phyloP scores from a whole-genome alignment of 2,329 filamentous ascomycete genomes.

The Thelonectria rubi region DNA sequence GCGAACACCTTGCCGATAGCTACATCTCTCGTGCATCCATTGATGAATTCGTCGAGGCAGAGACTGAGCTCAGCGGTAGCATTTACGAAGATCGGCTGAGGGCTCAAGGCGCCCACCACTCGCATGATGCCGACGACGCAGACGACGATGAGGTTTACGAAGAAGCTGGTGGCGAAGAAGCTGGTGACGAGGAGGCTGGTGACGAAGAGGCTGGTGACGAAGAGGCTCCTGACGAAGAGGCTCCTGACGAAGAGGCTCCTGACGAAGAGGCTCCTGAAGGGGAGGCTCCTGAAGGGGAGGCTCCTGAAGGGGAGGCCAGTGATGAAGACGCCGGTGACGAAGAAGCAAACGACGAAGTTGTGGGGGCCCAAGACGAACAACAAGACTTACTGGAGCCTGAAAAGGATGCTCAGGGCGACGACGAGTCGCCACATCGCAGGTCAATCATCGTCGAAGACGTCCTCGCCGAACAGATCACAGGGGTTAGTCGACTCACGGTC shows the following conservation, averaged over 20 bases:
- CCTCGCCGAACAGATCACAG: constrained; percentile 67
- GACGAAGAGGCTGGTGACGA: constrained; percentile 43
- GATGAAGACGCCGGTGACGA: constrained; percentile 42
- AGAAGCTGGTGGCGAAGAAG: constrained; percentile 49
- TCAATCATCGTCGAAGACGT: constrained; percentile 54
- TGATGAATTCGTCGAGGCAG: constrained; percentile 53
- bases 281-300: no score
- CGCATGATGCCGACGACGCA: constrained; percentile 39
- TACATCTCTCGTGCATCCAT: constrained; percentile 44
- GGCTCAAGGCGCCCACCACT: constrained; percentile 50
- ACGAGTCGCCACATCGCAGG: constrained; percentile 27
- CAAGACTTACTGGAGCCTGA: constrained; percentile 28
- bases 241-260: background rate
- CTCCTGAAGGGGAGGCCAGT: no score
- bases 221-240: background rate
- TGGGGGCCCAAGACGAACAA: constrained; percentile 32
- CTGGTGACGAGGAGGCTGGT: constrained; percentile 49
- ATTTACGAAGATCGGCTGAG: constrained; percentile 56
- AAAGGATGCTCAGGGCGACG: constrained; percentile 31
- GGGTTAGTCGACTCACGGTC: constrained; percentile 62
- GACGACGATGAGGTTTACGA: constrained; percentile 49
- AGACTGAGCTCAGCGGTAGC: constrained; percentile 55
- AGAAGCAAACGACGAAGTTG: constrained; percentile 40
- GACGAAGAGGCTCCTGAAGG: background rate
- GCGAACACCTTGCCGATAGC: constrained; percentile 43